These are phyloP conservation scores for Akanthomyces dipterigenus DNA, from an alignment of 2,329 filamentous ascomycete genomes.

Conservation along the genomic window DNA sequence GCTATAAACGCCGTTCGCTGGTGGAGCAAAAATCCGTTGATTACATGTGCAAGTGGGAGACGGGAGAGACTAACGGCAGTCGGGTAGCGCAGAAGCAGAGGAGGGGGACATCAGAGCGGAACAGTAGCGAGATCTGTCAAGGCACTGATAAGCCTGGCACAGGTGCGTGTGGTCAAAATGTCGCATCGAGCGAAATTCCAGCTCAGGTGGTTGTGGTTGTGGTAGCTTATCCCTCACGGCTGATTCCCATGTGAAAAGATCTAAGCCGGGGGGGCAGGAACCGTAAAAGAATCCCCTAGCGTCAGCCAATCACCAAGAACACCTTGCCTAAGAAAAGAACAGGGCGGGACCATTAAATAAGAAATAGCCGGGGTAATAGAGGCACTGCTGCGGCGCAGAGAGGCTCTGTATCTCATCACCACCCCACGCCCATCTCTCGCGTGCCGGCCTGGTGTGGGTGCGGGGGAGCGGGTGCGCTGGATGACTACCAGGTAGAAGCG, in stretches of 20 bases:
- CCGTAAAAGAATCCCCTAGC: background rate
- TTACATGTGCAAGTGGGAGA: background rate
- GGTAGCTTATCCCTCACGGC: background rate
- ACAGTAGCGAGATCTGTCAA: background rate
- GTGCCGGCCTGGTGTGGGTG: background rate
- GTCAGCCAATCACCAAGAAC: conserved; percentile 1
- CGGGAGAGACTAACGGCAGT: background rate
- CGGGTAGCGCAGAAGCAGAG: background rate
- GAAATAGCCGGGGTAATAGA: conserved; percentile 10
- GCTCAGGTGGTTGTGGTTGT: background rate
- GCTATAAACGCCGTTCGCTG: background rate
- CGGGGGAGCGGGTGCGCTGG: background rate
- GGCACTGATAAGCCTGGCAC: background rate
- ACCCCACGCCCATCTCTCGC: too few species aligned
- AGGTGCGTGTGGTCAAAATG: background rate
- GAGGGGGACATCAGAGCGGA: background rate
- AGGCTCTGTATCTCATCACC: background rate
- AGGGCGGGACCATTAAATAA: conserved; percentile 11
- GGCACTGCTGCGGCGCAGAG: background rate
- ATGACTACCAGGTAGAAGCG: background rate
- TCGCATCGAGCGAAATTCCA: background rate
- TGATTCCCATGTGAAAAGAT: background rate
- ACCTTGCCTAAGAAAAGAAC: background rate
- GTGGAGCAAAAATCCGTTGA: background rate
- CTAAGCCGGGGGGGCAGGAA: background rate